Evolutionary conservation across 306 rosid genomes (phyloP).

Genomic region (Begonia fuchsioides): DNA sequence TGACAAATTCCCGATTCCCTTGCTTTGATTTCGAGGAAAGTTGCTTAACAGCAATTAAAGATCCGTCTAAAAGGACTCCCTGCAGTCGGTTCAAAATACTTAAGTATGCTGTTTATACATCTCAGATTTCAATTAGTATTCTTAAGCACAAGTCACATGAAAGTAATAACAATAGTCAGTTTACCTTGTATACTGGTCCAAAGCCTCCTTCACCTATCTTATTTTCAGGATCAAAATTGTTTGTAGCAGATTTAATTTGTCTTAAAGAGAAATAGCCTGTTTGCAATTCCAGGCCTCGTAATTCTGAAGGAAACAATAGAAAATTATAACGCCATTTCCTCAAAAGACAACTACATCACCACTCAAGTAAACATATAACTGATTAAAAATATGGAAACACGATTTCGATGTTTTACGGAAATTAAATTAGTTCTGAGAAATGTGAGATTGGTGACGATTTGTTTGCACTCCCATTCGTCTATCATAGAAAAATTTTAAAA

Average conservation of each 20-base stretch:
- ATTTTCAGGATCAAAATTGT: conserved; percentile 9
- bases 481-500: no score
- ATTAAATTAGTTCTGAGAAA: no score
- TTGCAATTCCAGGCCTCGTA: conserved; percentile 11
- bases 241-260: conserved; percentile 14
- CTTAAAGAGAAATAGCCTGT: conserved; percentile 12
- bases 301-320: conserved; percentile 3
- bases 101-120: no score
- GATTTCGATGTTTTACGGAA: no score
- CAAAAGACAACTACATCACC: no score
- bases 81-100: conserved; percentile 6
- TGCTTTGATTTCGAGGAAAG: conserved; percentile 90
- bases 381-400: no score
- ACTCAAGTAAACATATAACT: no score
- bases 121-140: no score
- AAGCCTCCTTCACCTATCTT: conserved; percentile 17
- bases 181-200: conserved; percentile 15
- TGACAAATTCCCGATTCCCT: conserved; percentile 82
- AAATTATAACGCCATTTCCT: not conserved
- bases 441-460: no score
- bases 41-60: conserved; percentile 73
- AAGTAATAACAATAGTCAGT: not conserved
- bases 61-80: conserved; percentile 71
- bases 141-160: not conserved
- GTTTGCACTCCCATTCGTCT: no score